A percentile compares a stretch with the other conserved stretches of the same genome.
phyloP scores from a whole-genome alignment of 495 filamentous ascomycete species.

The Xylaria grammica region DNA sequence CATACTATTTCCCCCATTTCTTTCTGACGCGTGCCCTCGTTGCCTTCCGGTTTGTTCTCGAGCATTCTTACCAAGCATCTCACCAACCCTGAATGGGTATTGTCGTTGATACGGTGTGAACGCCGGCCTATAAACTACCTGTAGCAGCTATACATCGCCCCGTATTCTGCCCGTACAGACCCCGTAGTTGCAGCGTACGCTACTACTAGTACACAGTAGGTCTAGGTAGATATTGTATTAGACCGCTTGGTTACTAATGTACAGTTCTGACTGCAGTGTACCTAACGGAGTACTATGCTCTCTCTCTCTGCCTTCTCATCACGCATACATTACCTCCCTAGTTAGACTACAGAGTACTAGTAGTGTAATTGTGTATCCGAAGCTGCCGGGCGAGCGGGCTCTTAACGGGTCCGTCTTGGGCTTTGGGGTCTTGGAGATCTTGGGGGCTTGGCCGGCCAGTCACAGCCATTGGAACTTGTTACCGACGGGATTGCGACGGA shows the following conservation, averaged over 20 bases:
- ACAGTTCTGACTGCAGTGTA: no score
- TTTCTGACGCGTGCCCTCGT: slow-evolving; percentile 15
- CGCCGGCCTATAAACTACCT: no score
- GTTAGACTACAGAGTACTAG: no score
- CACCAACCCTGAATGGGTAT: background rate
- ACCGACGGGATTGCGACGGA: slow-evolving; percentile 10
- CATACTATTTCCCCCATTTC: background rate
- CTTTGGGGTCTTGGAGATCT: background rate
- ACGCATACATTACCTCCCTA: no score
- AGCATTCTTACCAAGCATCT: background rate
- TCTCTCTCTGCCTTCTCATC: background rate
- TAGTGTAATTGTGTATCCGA: slow-evolving; percentile 12
- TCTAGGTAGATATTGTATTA: no score
- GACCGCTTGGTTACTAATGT: no score
- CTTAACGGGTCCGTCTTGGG: slow-evolving; percentile 19
- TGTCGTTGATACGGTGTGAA: no score
- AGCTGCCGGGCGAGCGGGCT: slow-evolving; percentile 23
- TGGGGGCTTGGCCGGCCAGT: slow-evolving; percentile 14
- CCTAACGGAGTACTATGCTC: no score
- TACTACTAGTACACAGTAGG: no score
- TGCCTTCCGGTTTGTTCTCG: slow-evolving; percentile 25
- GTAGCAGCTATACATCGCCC: no score
- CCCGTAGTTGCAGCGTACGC: no score
- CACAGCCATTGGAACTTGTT: slow-evolving; percentile 2
- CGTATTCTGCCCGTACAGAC: no score